Evolutionary conservation across 768 basidiomycete species (phyloP).

Genomic region (Boletales sp.): DNA sequence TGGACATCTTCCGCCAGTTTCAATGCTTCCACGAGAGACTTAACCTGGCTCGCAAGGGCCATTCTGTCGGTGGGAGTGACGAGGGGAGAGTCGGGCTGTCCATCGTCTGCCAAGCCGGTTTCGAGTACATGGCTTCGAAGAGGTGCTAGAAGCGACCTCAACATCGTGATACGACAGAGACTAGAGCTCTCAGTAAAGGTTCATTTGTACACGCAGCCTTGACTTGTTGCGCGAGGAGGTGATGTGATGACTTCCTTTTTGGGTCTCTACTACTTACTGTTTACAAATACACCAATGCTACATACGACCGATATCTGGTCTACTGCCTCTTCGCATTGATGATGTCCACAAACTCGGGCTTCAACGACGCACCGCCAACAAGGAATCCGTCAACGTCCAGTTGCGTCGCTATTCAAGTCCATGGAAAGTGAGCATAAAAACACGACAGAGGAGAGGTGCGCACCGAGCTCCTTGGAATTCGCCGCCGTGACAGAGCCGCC

Average conservation of each 20-base stretch:
- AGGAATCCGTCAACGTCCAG: constrained; percentile 96
- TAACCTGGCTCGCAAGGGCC: constrained; percentile 48
- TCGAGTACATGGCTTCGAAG: constrained; percentile 44
- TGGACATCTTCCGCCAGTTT: constrained; percentile 51
- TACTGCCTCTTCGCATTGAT: constrained; percentile 60
- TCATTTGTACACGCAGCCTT: constrained; percentile 1
- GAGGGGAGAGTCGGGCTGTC: constrained; percentile 4
- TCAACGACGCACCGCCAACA: constrained; percentile 95
- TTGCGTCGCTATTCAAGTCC: constrained; percentile 50
- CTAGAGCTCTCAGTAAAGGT: neutral
- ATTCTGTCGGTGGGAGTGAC: neutral
- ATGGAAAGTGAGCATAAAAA: neutral
- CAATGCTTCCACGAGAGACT: constrained; percentile 63
- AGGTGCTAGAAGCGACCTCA: constrained; percentile 57
- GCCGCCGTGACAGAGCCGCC: constrained; percentile 91
- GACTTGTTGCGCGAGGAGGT: no score
- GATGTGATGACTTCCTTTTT: no score
- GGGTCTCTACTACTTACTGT: neutral
- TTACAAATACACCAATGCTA: neutral
- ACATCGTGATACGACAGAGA: constrained; percentile 35
- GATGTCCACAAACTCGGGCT: constrained; percentile 93
- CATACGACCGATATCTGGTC: neutral
- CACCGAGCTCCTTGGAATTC: constrained; percentile 86
- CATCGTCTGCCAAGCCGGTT: constrained; percentile 22
- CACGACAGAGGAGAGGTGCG: constrained; percentile 23